Evolutionary conservation across 164 flowering plant genomes (phyloP), one percentile per base, ranked within the genome.

Genomic region (Santalum album): DNA sequence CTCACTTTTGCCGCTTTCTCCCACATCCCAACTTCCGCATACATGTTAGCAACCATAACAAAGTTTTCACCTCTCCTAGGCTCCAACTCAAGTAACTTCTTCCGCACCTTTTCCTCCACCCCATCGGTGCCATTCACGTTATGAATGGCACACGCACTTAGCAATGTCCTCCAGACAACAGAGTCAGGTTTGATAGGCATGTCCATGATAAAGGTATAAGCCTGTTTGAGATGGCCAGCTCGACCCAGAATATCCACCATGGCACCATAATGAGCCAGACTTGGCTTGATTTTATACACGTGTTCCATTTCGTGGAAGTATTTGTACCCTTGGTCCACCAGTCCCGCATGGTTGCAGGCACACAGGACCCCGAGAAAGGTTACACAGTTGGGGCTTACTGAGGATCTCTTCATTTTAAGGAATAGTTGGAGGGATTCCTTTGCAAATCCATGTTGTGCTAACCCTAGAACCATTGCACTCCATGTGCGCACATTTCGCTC

Each of bases 391-490:
- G 92, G 88, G 21, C 40, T 36, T 42, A 82, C 42, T 1, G 69
- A 43, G 17, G 63, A 57, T 7, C 32, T 58, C 34, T 49, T 70
- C 78, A 84, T 84, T 39, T 53, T 47, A 7, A 24, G 25, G 53
- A 80, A 82, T 24, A 80, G 63, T 10, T 66, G 48, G 17, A 85
- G 75, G 15, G 80, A 84, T 61, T 74, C 70, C 9, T 47, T 57
- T 1, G 86, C 83, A 64, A 58, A 67, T 7, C 92, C 88, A 66
- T 85, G 82, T 24, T 82, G 88, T 12, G 92, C 86, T 26, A 80
- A 68, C 52, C 92, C 92, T 21, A 69, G 54, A 42, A 85, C 78
- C 83, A 85, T 82, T 1, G 88, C 84, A 69, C 80, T 85, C 86
- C 88, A 85, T 2, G 86, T 80, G 88, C 88, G 77, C 1, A 82